These are phyloP conservation scores for Populus pruinosa DNA, from an alignment of 345 rosid species.

Conservation along the genomic window DNA sequence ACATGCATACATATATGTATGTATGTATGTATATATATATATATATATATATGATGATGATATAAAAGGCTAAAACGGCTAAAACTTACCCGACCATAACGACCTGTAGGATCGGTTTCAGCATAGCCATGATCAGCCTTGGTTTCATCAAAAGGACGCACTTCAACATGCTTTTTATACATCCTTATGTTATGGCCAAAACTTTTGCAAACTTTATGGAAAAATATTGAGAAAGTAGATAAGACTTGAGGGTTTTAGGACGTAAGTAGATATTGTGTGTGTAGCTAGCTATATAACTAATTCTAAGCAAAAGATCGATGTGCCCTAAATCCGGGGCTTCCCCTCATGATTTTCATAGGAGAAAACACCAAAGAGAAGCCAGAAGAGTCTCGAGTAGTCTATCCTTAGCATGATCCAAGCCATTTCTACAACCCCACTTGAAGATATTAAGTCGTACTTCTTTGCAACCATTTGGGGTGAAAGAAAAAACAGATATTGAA, in stretches of 20 bases:
- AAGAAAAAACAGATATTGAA: neutral
- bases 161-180: constrained; percentile 21
- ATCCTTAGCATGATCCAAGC: constrained; percentile 33
- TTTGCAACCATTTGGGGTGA: constrained; percentile 18
- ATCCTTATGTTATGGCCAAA: constrained; percentile 12
- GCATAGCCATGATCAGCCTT: constrained; percentile 19
- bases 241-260: neutral
- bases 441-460: constrained; percentile 13
- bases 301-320: neutral
- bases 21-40: neutral
- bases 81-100: constrained; percentile 51
- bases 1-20: neutral
- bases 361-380: constrained; percentile 35
- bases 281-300: neutral
- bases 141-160: constrained; percentile 13
- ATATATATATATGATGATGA: neutral
- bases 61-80: neutral
- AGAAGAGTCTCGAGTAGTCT: constrained; percentile 33
- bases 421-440: constrained; percentile 27
- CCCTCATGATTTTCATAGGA: constrained; percentile 43
- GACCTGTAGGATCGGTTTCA: constrained; percentile 45
- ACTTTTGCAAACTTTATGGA: neutral
- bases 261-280: too few relatives aligned
- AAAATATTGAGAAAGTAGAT: neutral
- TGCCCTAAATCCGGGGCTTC: constrained; percentile 27